phyloP scores from a whole-genome alignment of 208 protist genomes.

The Acanthamoeba sp. region DNA sequence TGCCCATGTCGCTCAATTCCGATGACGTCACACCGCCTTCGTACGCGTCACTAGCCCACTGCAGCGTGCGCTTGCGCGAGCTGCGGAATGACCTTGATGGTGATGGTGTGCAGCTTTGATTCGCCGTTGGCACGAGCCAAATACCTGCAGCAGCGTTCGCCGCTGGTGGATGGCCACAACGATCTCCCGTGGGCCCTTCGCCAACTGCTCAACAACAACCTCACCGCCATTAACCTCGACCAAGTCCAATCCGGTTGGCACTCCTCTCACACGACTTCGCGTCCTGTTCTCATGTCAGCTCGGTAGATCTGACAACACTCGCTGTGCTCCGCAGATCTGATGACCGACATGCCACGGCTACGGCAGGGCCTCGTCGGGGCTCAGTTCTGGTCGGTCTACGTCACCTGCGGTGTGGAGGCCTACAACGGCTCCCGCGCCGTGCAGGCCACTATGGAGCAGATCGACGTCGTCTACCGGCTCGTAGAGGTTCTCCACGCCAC shows the following conservation, averaged over 20 bases:
- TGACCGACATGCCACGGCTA: conserved; percentile 39
- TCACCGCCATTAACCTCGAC: conserved; percentile 18
- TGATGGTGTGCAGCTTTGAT: neutral
- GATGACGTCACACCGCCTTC: neutral
- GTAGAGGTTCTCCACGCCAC: neutral
- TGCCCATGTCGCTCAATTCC: conserved; percentile 11
- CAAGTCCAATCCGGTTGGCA: neutral
- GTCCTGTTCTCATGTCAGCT: too few species aligned
- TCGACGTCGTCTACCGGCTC: conserved; percentile 63
- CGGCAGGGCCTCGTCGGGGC: conserved; percentile 1
- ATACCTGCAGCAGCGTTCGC: neutral
- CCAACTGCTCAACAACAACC: neutral
- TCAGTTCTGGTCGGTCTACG: conserved; percentile 71
- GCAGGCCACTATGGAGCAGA: conserved; percentile 32
- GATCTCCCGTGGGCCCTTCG: conserved; percentile 47
- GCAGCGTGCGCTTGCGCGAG: too few species aligned
- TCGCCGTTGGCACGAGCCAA: conserved; percentile 42
- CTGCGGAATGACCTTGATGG: too few species aligned
- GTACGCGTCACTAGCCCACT: too few species aligned
- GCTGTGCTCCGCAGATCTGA: neutral
- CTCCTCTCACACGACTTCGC: neutral
- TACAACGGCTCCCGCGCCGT: neutral
- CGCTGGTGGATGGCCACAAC: conserved; percentile 71
- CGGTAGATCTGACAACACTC: too few species aligned
- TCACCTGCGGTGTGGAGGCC: conserved; percentile 10